Base-by-base conservation (phyloP, 768 basidiomycete species). In the Candolleomyces eurysporus region DNA sequence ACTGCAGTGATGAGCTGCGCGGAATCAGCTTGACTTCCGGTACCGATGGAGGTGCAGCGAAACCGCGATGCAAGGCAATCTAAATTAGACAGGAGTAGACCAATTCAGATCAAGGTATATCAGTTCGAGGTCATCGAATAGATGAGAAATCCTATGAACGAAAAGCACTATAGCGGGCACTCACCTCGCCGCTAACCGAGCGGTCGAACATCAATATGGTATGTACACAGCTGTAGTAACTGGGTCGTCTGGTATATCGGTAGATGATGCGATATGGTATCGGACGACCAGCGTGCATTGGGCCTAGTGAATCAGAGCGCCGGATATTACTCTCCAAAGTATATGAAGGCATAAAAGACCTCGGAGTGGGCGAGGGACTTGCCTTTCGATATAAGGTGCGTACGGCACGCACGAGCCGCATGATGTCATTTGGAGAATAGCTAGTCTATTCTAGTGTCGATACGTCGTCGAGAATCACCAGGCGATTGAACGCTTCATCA, bases 171-270 rank as follows among this genome's bases (percentile, higher is more conserved):
- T 46, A 36, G 11, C 16, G 13, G 32, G 26, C 50, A 62, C 78
- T 19, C 55, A 90, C 91, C 79, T 92, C 88, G 19, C 91, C 92
- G 61, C 85, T 90, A 31, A 94, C 88, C 21, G 85, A 79, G 2
- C 90, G 91, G 84, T 45, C 81, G 77, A 2, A 92, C 86, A 61
- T 92, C 91, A 4, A 92, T 65, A 65, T 91, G 90, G 64, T 88
- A 87, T 3, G 85, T 77, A 63, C 83, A 87, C 3, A 89, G 69
- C 57, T 90, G 87, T 19, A 86, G 73, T 21, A 92, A 73, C 32
- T 78, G 74, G 36, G 40, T 85, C 80, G 64, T 91, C 89, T 6
- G 36, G 36, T 0, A 82, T 80, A 57, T 87, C 85, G 48, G 63
- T 72, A 36, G 80, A 78, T 4, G 82, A 83, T 3, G 83, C 71